Percentiles rank a stretch among this genome's conserved stretches.
Conservation (phyloP, 495 filamentous ascomycete genomes). For the Xylaria bambusicola region DNA sequence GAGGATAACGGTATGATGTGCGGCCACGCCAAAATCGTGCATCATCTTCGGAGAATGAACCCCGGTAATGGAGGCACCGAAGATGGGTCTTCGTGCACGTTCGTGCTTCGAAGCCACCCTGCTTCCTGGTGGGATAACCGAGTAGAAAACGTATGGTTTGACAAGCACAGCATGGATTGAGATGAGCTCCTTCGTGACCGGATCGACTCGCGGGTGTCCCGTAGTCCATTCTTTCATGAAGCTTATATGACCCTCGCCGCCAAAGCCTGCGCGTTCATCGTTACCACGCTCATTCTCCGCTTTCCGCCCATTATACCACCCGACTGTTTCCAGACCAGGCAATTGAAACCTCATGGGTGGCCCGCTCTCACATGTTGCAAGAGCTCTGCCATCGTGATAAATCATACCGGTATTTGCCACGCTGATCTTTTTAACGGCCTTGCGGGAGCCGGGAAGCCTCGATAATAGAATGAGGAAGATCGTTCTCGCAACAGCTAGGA, state of each 20-base stretch:
- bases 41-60: conserved; percentile 66
- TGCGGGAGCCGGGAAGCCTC: conserved; percentile 53
- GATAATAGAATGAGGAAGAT: conserved; percentile 56
- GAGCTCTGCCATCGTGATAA: conserved; percentile 65
- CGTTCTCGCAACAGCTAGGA: conserved; percentile 51
- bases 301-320: conserved; percentile 62
- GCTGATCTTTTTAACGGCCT: conserved; percentile 60
- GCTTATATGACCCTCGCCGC: conserved; percentile 50
- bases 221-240: conserved; percentile 70
- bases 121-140: conserved; percentile 49
- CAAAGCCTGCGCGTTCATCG: conserved; percentile 39
- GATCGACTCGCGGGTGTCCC: conserved; percentile 66
- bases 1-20: conserved; percentile 61
- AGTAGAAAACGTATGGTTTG: conserved; percentile 66
- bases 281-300: conserved; percentile 48
- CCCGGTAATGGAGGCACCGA: conserved; percentile 48
- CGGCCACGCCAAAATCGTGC: conserved; percentile 70
- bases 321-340: conserved; percentile 61
- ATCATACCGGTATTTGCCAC: conserved; percentile 64
- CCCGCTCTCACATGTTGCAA: conserved; percentile 68
- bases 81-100: conserved; percentile 18
- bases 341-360: conserved; percentile 64
- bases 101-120: conserved; percentile 6
- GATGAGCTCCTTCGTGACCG: conserved; percentile 59
- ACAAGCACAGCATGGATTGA: conserved; percentile 63